Conservation (phyloP, 345 rosid genomes). For the Rhodamnia argentea region DNA sequence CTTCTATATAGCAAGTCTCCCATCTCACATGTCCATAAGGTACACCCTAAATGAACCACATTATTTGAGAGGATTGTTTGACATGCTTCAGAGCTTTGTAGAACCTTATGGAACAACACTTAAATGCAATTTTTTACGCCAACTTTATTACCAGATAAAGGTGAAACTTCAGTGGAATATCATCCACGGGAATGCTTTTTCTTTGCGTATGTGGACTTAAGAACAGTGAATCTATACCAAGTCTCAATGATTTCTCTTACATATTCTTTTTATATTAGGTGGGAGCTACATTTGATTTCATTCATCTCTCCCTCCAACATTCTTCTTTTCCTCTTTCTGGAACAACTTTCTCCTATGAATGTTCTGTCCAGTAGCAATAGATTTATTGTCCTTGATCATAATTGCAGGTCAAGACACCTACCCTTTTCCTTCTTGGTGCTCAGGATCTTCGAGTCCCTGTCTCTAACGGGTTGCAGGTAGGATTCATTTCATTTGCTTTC, state of each 20-base stretch:
- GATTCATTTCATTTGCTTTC: background rate
- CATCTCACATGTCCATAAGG: slow-evolving; percentile 75
- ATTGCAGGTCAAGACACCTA: slow-evolving; percentile 87
- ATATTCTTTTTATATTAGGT: background rate
- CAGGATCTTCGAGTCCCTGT: slow-evolving; percentile 86
- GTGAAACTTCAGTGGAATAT: background rate
- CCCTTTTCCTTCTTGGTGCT: slow-evolving; percentile 69
- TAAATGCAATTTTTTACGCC: background rate
- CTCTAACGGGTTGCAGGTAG: slow-evolving; percentile 78
- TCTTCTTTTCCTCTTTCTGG: background rate
- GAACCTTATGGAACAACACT: background rate
- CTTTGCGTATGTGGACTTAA: background rate
- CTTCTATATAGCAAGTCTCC: slow-evolving; percentile 69
- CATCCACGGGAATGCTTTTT: background rate
- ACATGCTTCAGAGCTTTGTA: background rate
- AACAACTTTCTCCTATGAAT: background rate
- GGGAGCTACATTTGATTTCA: background rate
- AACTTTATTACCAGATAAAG: background rate
- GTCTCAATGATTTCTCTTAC: background rate
- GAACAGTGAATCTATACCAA: background rate
- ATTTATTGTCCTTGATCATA: background rate
- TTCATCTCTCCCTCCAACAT: background rate
- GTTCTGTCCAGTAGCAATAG: background rate
- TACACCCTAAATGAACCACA: slow-evolving; percentile 1
- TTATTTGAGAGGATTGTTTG: background rate